Percentiles rank a stretch among this genome's conserved stretches.
These are phyloP conservation scores for Aspergillus sp. DNA, from an alignment of 2,329 filamentous ascomycete genomes.

Conservation along the genomic window DNA sequence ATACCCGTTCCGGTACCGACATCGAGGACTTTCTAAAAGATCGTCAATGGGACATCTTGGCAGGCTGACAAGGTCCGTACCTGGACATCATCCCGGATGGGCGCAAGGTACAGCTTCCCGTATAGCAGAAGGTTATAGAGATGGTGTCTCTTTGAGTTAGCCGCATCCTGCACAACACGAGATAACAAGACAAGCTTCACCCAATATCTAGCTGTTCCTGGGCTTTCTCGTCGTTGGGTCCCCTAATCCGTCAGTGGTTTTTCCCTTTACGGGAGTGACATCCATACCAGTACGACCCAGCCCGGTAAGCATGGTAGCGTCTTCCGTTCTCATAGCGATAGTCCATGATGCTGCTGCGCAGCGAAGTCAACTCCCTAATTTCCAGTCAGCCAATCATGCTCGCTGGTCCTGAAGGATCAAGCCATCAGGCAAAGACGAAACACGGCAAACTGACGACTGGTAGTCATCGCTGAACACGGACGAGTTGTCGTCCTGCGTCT, in stretches of 20 bases:
- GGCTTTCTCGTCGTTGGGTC: conserved; percentile 23
- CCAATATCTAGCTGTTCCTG: conserved; percentile 27
- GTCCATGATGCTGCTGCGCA: conserved; percentile 21
- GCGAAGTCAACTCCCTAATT: conserved; percentile 5
- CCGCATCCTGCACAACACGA: too few relatives aligned
- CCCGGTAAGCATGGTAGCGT: conserved; percentile 34
- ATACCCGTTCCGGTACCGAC: conserved; percentile 23
- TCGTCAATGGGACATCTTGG: background rate
- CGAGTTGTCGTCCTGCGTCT: conserved; percentile 1
- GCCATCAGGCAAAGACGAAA: background rate
- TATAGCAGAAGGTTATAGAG: conserved; percentile 36
- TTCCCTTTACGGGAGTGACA: background rate
- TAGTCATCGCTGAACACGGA: conserved; percentile 3
- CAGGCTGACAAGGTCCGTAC: background rate
- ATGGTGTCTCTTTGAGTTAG: conserved; percentile 33
- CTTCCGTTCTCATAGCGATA: conserved; percentile 31
- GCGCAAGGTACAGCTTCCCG: conserved; percentile 30
- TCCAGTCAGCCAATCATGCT: background rate
- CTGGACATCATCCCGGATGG: conserved; percentile 13
- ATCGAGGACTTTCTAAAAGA: conserved; percentile 19
- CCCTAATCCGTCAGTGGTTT: background rate
- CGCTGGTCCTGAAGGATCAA: background rate
- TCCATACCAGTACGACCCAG: conserved; percentile 24
- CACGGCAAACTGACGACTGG: background rate
- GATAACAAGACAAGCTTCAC: background rate